Evolutionary conservation across 805 yeast species (phyloP).

Genomic region (Wickerhamia fluorescens): DNA sequence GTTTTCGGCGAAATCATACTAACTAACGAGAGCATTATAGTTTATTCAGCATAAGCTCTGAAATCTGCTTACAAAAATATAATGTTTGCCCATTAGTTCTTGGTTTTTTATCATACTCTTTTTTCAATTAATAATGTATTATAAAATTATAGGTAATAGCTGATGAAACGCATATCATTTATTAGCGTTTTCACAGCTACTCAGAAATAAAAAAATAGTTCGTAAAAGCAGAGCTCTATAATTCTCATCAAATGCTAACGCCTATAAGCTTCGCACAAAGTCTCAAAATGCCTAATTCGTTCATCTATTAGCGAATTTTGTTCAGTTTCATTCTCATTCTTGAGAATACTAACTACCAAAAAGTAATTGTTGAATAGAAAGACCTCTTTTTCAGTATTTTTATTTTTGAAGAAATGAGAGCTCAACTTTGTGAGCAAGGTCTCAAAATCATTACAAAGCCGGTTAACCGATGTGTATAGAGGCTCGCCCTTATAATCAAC

Average conservation of each 20-base stretch:
- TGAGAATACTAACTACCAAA: slow-evolving; percentile 51
- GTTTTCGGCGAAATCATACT: too few species aligned
- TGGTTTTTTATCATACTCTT: too few species aligned
- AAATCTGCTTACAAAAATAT: too few species aligned
- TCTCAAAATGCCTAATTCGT: slow-evolving; percentile 32
- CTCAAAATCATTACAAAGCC: slow-evolving; percentile 78
- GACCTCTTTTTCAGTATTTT: slow-evolving; percentile 48
- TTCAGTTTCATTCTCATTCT: slow-evolving; percentile 25
- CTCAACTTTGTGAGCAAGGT: slow-evolving; percentile 66
- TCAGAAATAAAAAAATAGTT: too few species aligned
- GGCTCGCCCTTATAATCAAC: slow-evolving; percentile 53
- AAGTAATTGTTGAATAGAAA: slow-evolving; percentile 71
- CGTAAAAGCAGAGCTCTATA: too few species aligned
- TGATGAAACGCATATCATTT: too few species aligned
- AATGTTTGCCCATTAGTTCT: too few species aligned
- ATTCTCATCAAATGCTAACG: not conserved
- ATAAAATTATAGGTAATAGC: too few species aligned
- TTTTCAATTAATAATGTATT: too few species aligned
- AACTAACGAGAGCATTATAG: too few species aligned
- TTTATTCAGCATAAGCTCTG: too few species aligned
- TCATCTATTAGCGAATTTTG: slow-evolving; percentile 23
- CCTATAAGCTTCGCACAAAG: slow-evolving; percentile 34
- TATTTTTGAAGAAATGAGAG: slow-evolving; percentile 31
- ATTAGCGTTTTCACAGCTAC: too few species aligned
- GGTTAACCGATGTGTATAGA: slow-evolving; percentile 54